Evolutionary conservation across 1,284 basidiomycete genomes (phyloP).

Genomic region (Uromyces viciae-fabae): DNA sequence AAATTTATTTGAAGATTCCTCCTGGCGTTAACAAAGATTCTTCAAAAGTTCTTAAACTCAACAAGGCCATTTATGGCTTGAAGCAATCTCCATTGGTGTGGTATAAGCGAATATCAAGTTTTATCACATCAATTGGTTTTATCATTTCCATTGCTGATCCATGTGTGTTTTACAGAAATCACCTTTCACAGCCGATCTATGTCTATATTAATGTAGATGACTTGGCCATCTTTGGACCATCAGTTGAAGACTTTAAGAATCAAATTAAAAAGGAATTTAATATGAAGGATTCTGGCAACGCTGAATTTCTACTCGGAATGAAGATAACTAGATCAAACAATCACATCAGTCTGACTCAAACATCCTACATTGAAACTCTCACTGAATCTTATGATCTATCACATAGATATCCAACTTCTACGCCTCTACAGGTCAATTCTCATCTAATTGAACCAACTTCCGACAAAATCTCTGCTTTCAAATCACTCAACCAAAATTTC

Average conservation of each 20-base stretch:
- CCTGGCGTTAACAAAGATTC: neutral
- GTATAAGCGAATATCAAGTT: neutral
- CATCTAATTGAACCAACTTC: too few relatives aligned
- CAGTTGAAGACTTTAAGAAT: neutral
- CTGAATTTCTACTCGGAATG: slow-evolving; percentile 2
- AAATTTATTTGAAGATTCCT: neutral
- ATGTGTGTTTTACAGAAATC: neutral
- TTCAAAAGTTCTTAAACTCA: neutral
- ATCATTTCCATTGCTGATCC: neutral
- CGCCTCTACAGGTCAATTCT: too few relatives aligned
- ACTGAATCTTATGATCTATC: too few relatives aligned
- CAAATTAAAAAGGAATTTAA: neutral
- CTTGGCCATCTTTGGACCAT: neutral
- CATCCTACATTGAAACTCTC: neutral
- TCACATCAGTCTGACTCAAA: slow-evolving; percentile 1
- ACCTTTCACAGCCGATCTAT: neutral
- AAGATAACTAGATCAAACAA: neutral
- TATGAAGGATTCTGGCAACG: neutral
- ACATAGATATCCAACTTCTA: too few relatives aligned
- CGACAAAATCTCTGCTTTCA: too few relatives aligned
- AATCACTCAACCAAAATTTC: too few relatives aligned
- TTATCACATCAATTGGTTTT: neutral
- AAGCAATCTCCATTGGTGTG: slow-evolving; percentile 1
- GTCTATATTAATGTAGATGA: slow-evolving; percentile 10
- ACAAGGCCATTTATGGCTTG: neutral